A percentile compares a stretch with the other conserved stretches of the same genome.
phyloP scores from a whole-genome alignment of 345 rosid genomes.

The Diplotaxis tenuifolia region DNA sequence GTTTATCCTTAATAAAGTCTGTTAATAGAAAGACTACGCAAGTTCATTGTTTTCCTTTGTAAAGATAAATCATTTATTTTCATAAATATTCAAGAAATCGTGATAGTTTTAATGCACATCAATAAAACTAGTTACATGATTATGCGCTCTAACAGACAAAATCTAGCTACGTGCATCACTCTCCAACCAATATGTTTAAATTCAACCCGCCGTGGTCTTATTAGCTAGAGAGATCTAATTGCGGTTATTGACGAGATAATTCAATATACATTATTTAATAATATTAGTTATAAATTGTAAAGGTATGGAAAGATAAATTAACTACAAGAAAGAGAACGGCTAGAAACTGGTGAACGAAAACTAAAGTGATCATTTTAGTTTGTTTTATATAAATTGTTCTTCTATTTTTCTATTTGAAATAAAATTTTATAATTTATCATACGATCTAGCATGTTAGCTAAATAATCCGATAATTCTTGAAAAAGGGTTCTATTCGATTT shows the following conservation, averaged over 20 bases:
- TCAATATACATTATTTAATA: neutral
- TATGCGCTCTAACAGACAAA: neutral
- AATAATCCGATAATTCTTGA: neutral
- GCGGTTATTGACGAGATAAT: neutral
- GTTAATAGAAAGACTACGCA: neutral
- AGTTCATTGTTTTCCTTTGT: neutral
- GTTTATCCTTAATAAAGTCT: neutral
- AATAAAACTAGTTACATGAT: neutral
- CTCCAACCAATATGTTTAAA: neutral
- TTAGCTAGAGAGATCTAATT: neutral
- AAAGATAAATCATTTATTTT: neutral
- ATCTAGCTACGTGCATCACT: neutral
- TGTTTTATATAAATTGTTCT: neutral
- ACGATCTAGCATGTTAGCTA: neutral
- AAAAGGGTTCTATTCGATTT: neutral
- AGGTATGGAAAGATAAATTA: neutral
- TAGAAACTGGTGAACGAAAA: neutral
- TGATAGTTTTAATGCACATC: neutral
- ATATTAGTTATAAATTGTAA: neutral
- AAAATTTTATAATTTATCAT: neutral
- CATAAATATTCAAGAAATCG: neutral
- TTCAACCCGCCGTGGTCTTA: neutral
- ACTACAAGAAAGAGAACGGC: neutral
- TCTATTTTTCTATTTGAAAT: neutral
- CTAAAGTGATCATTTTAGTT: neutral